These are phyloP conservation scores for Penicillium sp. DNA, from an alignment of 2,329 filamentous ascomycete genomes.

Conservation along the genomic window DNA sequence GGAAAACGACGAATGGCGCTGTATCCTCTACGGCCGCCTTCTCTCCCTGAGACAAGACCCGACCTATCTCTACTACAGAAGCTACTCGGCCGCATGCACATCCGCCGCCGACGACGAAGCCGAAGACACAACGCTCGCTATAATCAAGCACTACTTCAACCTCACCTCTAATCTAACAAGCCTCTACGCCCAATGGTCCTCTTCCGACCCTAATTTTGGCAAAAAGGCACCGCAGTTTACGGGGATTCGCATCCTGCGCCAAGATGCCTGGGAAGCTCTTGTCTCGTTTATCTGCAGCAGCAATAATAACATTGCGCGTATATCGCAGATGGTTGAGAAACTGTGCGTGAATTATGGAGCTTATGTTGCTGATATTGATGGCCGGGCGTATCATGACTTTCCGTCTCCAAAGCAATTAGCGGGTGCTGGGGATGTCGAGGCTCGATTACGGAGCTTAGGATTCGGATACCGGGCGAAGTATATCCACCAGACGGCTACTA, in stretches of 20 bases:
- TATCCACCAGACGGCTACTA: slow-evolving; percentile 80
- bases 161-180: slow-evolving; percentile 74
- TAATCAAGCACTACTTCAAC: slow-evolving; percentile 87
- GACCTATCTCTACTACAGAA: slow-evolving; percentile 77
- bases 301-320: slow-evolving; percentile 96
- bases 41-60: slow-evolving; percentile 83
- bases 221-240: slow-evolving; percentile 85
- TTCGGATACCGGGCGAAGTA: slow-evolving; percentile 97
- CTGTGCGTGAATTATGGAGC: slow-evolving; percentile 85
- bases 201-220: slow-evolving; percentile 83
- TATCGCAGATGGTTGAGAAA: slow-evolving; percentile 96
- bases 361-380: slow-evolving; percentile 71
- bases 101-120: slow-evolving; percentile 30
- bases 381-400: slow-evolving; percentile 83
- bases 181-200: slow-evolving; percentile 87
- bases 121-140: slow-evolving; percentile 68
- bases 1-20: slow-evolving; percentile 82
- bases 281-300: slow-evolving; percentile 97
- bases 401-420: slow-evolving; percentile 76
- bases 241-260: slow-evolving; percentile 87
- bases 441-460: slow-evolving; percentile 77
- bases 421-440: slow-evolving; percentile 71
- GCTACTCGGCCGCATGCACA: slow-evolving; percentile 48
- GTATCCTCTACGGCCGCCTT: slow-evolving; percentile 82
- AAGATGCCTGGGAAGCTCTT: slow-evolving; percentile 95